These are phyloP conservation scores for Amphichorda felina DNA, from an alignment of 2,329 filamentous ascomycete genomes.

Conservation along the genomic window DNA sequence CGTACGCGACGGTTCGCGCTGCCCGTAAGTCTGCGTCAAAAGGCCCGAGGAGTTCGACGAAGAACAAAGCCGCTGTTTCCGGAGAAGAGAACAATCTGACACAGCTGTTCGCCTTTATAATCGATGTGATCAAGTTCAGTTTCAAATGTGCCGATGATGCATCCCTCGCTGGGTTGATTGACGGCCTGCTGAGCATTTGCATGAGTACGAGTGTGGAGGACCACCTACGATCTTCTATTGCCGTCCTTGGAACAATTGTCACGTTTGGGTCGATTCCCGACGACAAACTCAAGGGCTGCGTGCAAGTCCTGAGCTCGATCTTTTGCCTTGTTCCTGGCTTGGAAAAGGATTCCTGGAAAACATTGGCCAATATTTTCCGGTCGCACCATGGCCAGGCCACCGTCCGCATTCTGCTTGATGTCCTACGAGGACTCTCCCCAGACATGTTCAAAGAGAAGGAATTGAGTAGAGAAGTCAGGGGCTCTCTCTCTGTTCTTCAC, in stretches of 20 bases:
- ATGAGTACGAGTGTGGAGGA: conserved; percentile 51
- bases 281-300: conserved; percentile 49
- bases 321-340: conserved; percentile 52
- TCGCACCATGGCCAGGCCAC: conserved; percentile 64
- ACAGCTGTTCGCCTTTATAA: conserved; percentile 52
- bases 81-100: conserved; percentile 51
- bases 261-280: conserved; percentile 60
- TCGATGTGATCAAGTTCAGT: conserved; percentile 64
- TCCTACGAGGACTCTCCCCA: conserved; percentile 36
- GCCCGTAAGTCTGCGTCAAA: conserved; percentile 35
- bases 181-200: conserved; percentile 53
- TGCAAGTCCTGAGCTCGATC: conserved; percentile 62
- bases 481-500: conserved; percentile 49
- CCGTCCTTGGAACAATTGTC: conserved; percentile 57
- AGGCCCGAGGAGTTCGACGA: conserved; percentile 23
- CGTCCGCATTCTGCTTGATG: conserved; percentile 52
- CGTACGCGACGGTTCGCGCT: conserved; percentile 38
- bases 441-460: conserved; percentile 37
- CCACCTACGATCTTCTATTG: conserved; percentile 56
- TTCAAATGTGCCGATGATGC: conserved; percentile 54
- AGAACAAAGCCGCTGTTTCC: conserved; percentile 20
- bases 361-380: conserved; percentile 56
- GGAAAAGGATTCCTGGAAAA: conserved; percentile 56
- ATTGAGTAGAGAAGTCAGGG: conserved; percentile 44
- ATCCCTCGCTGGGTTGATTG: conserved; percentile 49